phyloP scores from a whole-genome alignment of 345 rosid genomes.

The Xanthoceras sorbifolium region DNA sequence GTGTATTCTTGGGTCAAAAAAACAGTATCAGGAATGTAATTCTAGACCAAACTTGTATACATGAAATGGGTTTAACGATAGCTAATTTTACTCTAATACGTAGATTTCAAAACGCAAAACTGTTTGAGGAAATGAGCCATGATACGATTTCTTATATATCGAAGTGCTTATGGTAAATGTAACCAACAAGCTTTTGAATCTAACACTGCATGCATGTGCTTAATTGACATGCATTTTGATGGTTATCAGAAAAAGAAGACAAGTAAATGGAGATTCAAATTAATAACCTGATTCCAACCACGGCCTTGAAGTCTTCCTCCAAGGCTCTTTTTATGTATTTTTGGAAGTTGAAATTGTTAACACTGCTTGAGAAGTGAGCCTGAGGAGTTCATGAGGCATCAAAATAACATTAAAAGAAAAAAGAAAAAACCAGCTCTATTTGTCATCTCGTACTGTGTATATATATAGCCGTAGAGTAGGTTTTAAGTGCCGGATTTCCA shows the following conservation, averaged over 20 bases:
- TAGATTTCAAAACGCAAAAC: no score
- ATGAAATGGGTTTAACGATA: neutral
- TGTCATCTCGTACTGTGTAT: neutral
- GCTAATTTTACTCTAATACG: no score
- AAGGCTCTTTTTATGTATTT: conserved; percentile 43
- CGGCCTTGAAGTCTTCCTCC: conserved; percentile 45
- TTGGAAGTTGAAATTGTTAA: conserved; percentile 39
- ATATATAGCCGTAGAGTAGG: no score
- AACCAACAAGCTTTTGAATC: no score
- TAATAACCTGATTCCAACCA: conserved; percentile 35
- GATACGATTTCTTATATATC: no score
- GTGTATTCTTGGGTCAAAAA: no score
- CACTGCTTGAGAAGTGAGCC: conserved; percentile 24
- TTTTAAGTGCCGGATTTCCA: no score
- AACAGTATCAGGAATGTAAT: neutral
- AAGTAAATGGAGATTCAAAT: neutral
- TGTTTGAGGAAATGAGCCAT: no score
- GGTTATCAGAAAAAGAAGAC: neutral
- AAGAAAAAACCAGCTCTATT: no score
- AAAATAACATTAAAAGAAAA: neutral
- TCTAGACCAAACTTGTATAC: neutral
- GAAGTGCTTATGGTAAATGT: no score
- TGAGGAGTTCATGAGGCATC: neutral
- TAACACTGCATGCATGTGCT: no score
- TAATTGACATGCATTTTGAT: no score